phyloP scores from a whole-genome alignment of 2,329 filamentous ascomycete genomes.

The Fonsecaea erecta region DNA sequence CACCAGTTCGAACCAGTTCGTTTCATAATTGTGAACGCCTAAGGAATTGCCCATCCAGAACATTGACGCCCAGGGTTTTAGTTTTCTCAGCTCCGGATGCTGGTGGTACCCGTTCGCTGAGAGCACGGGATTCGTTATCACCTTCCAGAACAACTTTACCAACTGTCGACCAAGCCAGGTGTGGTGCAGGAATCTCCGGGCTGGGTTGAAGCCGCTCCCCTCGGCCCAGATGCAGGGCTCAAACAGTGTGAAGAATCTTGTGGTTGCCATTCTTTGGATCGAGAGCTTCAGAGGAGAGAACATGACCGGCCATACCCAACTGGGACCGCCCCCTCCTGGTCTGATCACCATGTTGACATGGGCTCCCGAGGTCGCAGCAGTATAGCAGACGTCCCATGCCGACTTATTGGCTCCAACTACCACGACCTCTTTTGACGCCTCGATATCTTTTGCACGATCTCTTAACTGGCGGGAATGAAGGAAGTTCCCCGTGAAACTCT shows the following conservation, averaged over 20 bases:
- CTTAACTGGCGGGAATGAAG: constrained; percentile 63
- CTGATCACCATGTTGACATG: constrained; percentile 64
- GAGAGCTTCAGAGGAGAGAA: constrained; percentile 59
- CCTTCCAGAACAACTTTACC: constrained; percentile 58
- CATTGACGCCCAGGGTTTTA: constrained; percentile 50
- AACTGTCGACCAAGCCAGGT: constrained; percentile 58
- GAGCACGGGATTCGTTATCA: constrained; percentile 56
- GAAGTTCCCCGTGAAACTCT: constrained; percentile 58
- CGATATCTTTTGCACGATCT: constrained; percentile 42
- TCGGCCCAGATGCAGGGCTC: constrained; percentile 74
- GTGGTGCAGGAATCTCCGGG: constrained; percentile 56
- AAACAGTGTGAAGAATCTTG: constrained; percentile 73
- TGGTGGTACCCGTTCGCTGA: constrained; percentile 53
- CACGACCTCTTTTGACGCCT: constrained; percentile 49
- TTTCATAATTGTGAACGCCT: constrained; percentile 65
- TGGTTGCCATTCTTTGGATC: constrained; percentile 70
- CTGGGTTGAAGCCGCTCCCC: constrained; percentile 46
- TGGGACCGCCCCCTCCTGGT: constrained; percentile 62
- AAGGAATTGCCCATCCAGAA: constrained; percentile 63
- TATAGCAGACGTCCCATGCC: constrained; percentile 66
- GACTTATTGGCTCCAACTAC: constrained; percentile 67
- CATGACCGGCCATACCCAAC: constrained; percentile 63
- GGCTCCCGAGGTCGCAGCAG: constrained; percentile 59
- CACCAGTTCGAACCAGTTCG: constrained; percentile 62
- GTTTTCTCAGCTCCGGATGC: constrained; percentile 51